Evolutionary conservation across 768 basidiomycete species (phyloP).

Genomic region (Lactarius indigo): DNA sequence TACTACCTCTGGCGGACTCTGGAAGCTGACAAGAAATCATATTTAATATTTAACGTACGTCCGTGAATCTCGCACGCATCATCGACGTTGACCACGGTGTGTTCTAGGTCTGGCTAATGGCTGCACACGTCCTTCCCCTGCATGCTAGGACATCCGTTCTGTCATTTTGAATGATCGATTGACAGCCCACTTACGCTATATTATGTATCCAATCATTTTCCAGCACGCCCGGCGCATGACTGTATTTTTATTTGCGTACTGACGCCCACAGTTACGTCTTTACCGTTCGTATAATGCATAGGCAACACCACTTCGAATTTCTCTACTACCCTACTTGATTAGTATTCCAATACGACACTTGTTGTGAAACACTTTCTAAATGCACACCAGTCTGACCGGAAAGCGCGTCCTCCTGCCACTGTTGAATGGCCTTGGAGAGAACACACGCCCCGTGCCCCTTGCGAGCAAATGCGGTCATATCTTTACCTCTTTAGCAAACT

Average conservation of each 20-base stretch:
- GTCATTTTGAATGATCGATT: conserved; percentile 23
- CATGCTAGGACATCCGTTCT: conserved; percentile 25
- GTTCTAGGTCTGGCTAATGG: conserved; percentile 25
- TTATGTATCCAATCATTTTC: conserved; percentile 20
- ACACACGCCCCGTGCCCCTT: not conserved
- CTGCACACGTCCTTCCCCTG: conserved; percentile 23
- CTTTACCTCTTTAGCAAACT: conserved; percentile 3
- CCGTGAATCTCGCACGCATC: conserved; percentile 11
- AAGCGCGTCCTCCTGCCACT: not conserved
- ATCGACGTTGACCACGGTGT: conserved; percentile 18
- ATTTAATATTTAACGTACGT: conserved; percentile 30
- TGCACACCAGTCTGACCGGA: not conserved
- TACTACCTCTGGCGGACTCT: conserved; percentile 26
- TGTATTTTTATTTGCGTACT: conserved; percentile 25
- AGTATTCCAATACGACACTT: conserved; percentile 14
- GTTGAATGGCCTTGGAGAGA: not conserved
- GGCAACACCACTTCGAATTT: conserved; percentile 17
- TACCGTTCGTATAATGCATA: conserved; percentile 24
- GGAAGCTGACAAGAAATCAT: conserved; percentile 25
- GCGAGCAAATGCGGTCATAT: not conserved
- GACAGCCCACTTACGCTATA: conserved; percentile 16
- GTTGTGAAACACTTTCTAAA: conserved; percentile 10
- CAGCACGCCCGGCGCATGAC: conserved; percentile 14
- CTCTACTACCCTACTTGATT: conserved; percentile 7
- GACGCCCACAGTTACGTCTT: conserved; percentile 16